Evolutionary conservation across 768 basidiomycete species (phyloP).

Genomic region (Trametes sanguinea): DNA sequence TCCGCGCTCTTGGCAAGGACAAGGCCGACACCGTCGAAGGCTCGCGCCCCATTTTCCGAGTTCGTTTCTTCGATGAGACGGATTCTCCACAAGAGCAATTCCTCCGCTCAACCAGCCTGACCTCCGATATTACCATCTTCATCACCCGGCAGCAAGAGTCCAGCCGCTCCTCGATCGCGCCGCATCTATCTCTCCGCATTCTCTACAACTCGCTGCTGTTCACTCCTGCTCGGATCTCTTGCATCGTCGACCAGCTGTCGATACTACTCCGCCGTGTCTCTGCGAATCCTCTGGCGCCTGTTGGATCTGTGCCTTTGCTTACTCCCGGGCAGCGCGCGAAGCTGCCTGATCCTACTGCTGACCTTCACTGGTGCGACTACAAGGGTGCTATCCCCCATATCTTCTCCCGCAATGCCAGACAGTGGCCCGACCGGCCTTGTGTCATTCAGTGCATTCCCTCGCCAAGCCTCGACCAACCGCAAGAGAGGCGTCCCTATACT

Average conservation of each 20-base stretch:
- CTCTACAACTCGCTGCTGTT: conserved; percentile 96
- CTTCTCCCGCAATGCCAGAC: conserved; percentile 83
- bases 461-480: conserved; percentile 38
- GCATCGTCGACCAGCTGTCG: conserved; percentile 84
- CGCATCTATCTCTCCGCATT: conserved; percentile 76
- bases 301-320: conserved; percentile 81
- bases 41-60: conserved; percentile 75
- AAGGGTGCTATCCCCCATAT: conserved; percentile 96
- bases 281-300: conserved; percentile 61
- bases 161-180: conserved; percentile 68
- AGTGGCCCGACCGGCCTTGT: conserved; percentile 81
- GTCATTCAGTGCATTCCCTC: conserved; percentile 77
- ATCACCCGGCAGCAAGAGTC: conserved; percentile 72
- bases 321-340: conserved; percentile 66
- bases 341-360: conserved; percentile 82
- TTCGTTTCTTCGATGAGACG: conserved; percentile 95
- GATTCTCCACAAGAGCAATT: conserved; percentile 73
- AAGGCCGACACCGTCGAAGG: conserved; percentile 60
- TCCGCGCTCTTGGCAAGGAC: conserved; percentile 64
- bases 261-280: conserved; percentile 73
- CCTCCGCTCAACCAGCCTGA: conserved; percentile 76
- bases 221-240: conserved; percentile 71
- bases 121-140: conserved; percentile 92
- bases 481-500: conserved; percentile 64
- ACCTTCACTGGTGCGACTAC: conserved; percentile 97